Conservation (phyloP, 176 grass and related monocot genomes). For the Avena eriantha region DNA sequence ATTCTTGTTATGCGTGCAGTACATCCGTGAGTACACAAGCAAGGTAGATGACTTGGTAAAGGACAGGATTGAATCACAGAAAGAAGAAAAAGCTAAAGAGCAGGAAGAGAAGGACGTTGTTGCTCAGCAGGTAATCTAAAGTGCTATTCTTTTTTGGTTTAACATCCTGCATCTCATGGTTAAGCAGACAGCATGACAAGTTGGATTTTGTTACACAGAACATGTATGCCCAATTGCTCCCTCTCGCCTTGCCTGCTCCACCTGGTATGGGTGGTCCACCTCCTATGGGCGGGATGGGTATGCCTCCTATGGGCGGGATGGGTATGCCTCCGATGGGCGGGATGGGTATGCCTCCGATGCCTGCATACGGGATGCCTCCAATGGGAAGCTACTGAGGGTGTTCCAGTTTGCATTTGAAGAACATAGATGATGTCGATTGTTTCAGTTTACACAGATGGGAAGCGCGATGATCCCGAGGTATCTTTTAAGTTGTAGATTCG, state of each 20-base stretch:
- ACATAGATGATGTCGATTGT: slow-evolving; percentile 22
- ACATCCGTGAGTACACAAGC: slow-evolving; percentile 88
- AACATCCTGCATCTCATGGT: neutral
- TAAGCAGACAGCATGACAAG: slow-evolving; percentile 27
- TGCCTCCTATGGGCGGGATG: slow-evolving; percentile 70
- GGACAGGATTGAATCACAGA: slow-evolving; percentile 83
- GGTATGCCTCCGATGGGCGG: slow-evolving; percentile 69
- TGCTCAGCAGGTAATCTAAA: slow-evolving; percentile 74
- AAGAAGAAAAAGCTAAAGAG: slow-evolving; percentile 82
- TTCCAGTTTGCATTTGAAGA: slow-evolving; percentile 9
- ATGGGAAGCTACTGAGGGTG: slow-evolving; percentile 78
- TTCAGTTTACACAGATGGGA: slow-evolving; percentile 13
- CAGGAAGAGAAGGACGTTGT: slow-evolving; percentile 92
- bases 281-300: slow-evolving; percentile 76
- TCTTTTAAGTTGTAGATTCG: slow-evolving; percentile 47
- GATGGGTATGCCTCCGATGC: slow-evolving; percentile 87
- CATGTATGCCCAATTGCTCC: slow-evolving; percentile 95
- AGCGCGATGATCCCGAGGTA: neutral
- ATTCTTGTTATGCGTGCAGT: slow-evolving; percentile 43
- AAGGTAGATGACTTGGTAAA: slow-evolving; percentile 97
- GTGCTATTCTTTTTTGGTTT: neutral
- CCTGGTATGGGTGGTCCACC: slow-evolving; percentile 76
- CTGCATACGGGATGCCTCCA: slow-evolving; percentile 58
- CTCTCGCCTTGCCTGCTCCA: slow-evolving; percentile 86
- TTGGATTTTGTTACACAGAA: slow-evolving; percentile 66